Evolutionary conservation across 176 grass and related monocot genomes (phyloP).

Genomic region (Calamus simplicifolius): DNA sequence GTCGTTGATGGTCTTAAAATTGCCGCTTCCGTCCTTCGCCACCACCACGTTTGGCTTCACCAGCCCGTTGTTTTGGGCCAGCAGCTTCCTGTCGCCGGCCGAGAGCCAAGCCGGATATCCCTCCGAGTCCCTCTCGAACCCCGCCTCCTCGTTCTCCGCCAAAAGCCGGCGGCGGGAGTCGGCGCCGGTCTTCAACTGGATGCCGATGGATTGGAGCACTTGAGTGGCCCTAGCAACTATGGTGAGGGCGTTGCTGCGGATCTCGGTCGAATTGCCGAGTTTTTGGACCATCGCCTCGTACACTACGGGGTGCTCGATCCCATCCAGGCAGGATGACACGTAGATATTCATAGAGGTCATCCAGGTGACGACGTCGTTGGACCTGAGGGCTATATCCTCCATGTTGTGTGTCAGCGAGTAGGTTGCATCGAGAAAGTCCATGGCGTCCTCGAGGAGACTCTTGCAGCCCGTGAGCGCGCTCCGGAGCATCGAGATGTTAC

Average conservation of each 20-base stretch:
- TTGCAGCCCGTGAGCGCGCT: slow-evolving; percentile 54
- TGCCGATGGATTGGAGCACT: slow-evolving; percentile 2
- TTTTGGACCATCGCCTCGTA: slow-evolving; percentile 55
- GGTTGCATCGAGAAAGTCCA: slow-evolving; percentile 38
- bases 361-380: slow-evolving; percentile 58
- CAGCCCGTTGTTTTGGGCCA: not conserved
- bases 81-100: slow-evolving; percentile 42
- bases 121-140: slow-evolving; percentile 5
- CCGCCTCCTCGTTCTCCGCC: slow-evolving; percentile 1
- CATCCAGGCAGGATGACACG: slow-evolving; percentile 69
- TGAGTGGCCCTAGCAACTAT: slow-evolving; percentile 46
- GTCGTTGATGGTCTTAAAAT: slow-evolving; percentile 75
- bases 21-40: slow-evolving; percentile 73
- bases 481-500: slow-evolving; percentile 23
- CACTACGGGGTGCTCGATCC: slow-evolving; percentile 53
- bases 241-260: slow-evolving; percentile 84
- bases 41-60: slow-evolving; percentile 66
- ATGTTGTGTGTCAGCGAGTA: slow-evolving; percentile 21
- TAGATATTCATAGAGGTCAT: slow-evolving; percentile 59
- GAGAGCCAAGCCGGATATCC: slow-evolving; percentile 45
- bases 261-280: slow-evolving; percentile 61
- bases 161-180: slow-evolving; percentile 30
- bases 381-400: slow-evolving; percentile 13
- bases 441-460: slow-evolving; percentile 54
- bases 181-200: slow-evolving; percentile 8